These are phyloP conservation scores for Mariannaea elegans DNA, from an alignment of 2,329 filamentous ascomycete genomes.

Conservation along the genomic window DNA sequence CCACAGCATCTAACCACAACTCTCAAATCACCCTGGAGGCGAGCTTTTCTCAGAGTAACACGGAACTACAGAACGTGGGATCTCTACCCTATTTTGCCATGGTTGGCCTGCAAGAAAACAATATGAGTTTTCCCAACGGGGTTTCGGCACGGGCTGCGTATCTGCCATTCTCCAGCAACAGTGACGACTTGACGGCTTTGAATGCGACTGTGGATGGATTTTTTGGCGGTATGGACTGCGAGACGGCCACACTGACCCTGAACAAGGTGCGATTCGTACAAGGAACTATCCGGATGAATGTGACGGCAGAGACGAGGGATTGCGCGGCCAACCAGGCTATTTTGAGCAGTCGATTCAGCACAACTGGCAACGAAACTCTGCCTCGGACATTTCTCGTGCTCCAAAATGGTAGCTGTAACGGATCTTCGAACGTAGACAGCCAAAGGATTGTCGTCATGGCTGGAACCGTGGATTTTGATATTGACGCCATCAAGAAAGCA, in stretches of 20 bases:
- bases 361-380: constrained; percentile 19
- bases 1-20: constrained; percentile 36
- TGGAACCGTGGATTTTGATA: constrained; percentile 29
- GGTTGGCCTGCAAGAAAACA: constrained; percentile 42
- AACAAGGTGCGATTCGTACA: constrained; percentile 33
- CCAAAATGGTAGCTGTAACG: constrained; percentile 29
- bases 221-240: constrained; percentile 43
- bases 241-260: constrained; percentile 37
- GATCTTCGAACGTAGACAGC: constrained; percentile 26
- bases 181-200: constrained; percentile 36
- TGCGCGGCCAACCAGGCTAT: constrained; percentile 34
- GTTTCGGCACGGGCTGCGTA: constrained; percentile 46
- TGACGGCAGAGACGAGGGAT: constrained; percentile 37
- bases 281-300: constrained; percentile 37
- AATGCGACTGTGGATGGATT: constrained; percentile 48
- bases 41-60: constrained; percentile 41
- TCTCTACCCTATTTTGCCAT: constrained; percentile 46
- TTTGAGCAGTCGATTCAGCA: constrained; percentile 27
- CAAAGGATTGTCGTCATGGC: constrained; percentile 36
- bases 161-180: constrained; percentile 43
- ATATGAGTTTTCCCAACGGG: constrained; percentile 45
- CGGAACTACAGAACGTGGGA: constrained; percentile 35
- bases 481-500: constrained; percentile 27
- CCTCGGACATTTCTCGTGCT: constrained; percentile 29
- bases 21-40: constrained; percentile 39